Conservation (phyloP, 2,329 filamentous ascomycete species). For the Hymenotorrendiella dingleyae region DNA sequence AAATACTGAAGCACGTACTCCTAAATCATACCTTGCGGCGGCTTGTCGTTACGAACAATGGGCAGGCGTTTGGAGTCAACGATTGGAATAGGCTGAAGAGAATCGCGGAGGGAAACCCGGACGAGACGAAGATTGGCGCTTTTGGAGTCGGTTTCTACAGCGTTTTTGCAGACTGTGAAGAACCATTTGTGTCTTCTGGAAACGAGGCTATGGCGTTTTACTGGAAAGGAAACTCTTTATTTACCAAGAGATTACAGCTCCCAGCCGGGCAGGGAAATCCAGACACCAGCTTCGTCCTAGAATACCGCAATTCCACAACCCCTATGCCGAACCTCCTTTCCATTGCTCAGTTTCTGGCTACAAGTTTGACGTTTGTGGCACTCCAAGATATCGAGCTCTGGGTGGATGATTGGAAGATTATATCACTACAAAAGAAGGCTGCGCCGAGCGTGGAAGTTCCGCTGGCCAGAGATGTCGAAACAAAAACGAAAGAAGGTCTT, state of each 20-base stretch:
- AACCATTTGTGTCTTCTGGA: slow-evolving; percentile 93
- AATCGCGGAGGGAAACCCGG: slow-evolving; percentile 97
- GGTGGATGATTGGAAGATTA: slow-evolving; percentile 79
- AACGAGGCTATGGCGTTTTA: slow-evolving; percentile 96
- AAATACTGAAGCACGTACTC: slow-evolving; percentile 75
- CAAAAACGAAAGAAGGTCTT: slow-evolving; percentile 75
- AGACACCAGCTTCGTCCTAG: slow-evolving; percentile 88
- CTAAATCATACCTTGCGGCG: slow-evolving; percentile 80
- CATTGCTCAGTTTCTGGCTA: slow-evolving; percentile 86
- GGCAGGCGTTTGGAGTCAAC: slow-evolving; percentile 77
- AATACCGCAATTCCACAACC: slow-evolving; percentile 85
- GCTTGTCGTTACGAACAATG: slow-evolving; percentile 89
- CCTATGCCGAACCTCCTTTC: slow-evolving; percentile 81
- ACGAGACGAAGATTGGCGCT: slow-evolving; percentile 97
- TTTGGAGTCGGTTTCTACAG: slow-evolving; percentile 99
- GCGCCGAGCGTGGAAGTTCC: slow-evolving; percentile 68
- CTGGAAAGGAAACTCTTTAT: slow-evolving; percentile 97
- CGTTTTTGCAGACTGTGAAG: slow-evolving; percentile 96
- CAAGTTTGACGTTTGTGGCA: slow-evolving; percentile 91
- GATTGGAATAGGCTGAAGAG: slow-evolving; percentile 93
- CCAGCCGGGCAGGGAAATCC: slow-evolving; percentile 58
- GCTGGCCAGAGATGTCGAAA: slow-evolving; percentile 74
- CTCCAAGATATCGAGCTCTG: slow-evolving; percentile 82
- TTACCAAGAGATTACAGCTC: slow-evolving; percentile 78
- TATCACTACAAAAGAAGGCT: slow-evolving; percentile 76